A percentile compares a stretch with the other conserved stretches of the same genome.
Evolutionary conservation across 1,284 basidiomycete species (phyloP).

Genomic region (Takashimella tepidaria): DNA sequence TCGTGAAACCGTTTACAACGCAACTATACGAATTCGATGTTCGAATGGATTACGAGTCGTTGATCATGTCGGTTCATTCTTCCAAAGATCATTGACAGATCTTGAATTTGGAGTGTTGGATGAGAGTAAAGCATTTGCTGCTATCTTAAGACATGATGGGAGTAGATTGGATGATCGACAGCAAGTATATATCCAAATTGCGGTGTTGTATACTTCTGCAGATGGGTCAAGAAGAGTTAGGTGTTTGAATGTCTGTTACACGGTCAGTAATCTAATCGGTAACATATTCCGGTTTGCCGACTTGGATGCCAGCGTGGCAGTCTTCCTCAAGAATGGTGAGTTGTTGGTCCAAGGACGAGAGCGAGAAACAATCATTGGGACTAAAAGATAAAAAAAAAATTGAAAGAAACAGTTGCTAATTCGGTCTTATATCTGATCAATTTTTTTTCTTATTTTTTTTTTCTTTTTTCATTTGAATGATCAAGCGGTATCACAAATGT

Average conservation of each 20-base stretch:
- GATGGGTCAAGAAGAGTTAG: conserved; percentile 79
- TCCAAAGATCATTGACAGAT: conserved; percentile 68
- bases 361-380: too few species aligned
- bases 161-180: conserved; percentile 64
- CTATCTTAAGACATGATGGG: conserved; percentile 59
- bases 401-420: too few species aligned
- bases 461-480: too few species aligned
- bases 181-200: conserved; percentile 83
- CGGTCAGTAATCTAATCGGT: conserved; percentile 74
- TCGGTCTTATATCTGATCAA: conserved; percentile 1
- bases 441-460: not conserved
- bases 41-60: conserved; percentile 75
- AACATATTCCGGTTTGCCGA: conserved; percentile 93
- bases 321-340: conserved; percentile 74
- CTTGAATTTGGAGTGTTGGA: conserved; percentile 76
- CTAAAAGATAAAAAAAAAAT: too few species aligned
- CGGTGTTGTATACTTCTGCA: conserved; percentile 78
- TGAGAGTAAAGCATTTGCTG: conserved; percentile 72
- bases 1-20: conserved; percentile 75
- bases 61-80: conserved; percentile 75
- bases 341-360: too few species aligned
- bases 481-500: conserved; percentile 64
- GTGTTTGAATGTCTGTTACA: conserved; percentile 76
- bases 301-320: conserved; percentile 73
- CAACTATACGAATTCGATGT: conserved; percentile 74